Conservation (phyloP, 2,329 filamentous ascomycete genomes). For the Talaromyces sp. region DNA sequence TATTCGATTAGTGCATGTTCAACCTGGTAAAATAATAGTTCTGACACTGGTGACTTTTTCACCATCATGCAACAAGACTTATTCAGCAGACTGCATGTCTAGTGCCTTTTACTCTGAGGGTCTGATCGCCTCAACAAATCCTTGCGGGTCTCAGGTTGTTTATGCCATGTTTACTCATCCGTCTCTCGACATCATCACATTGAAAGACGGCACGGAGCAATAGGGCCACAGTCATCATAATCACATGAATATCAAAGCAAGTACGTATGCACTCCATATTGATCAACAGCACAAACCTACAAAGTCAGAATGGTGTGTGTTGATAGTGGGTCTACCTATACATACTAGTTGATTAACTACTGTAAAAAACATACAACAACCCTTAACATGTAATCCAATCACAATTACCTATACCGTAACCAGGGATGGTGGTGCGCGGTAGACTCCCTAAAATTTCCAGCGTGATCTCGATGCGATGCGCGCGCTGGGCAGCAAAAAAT, state of each 20-base stretch:
- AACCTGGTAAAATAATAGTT: neutral
- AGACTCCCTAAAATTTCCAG: neutral
- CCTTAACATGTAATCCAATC: neutral
- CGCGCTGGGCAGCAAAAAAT: too few relatives aligned
- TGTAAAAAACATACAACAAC: neutral
- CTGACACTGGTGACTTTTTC: neutral
- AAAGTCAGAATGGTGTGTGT: neutral
- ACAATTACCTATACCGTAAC: too few relatives aligned
- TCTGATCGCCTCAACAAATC: neutral
- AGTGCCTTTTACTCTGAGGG: neutral
- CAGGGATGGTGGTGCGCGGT: too few relatives aligned
- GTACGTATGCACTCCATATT: neutral
- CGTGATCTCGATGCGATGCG: neutral
- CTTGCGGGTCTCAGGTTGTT: neutral
- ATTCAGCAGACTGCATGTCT: constrained; percentile 1
- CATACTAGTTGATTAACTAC: neutral
- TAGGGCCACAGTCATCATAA: neutral
- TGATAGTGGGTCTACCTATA: neutral
- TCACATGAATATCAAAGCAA: neutral
- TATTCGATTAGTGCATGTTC: neutral
- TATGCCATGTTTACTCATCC: neutral
- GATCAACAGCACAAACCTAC: neutral
- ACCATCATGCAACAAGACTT: neutral
- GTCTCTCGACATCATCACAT: neutral
- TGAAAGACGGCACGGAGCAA: too few relatives aligned